Base-by-base conservation (phyloP, 805 yeast genomes). In the Metahyphopichia silvanorum region DNA sequence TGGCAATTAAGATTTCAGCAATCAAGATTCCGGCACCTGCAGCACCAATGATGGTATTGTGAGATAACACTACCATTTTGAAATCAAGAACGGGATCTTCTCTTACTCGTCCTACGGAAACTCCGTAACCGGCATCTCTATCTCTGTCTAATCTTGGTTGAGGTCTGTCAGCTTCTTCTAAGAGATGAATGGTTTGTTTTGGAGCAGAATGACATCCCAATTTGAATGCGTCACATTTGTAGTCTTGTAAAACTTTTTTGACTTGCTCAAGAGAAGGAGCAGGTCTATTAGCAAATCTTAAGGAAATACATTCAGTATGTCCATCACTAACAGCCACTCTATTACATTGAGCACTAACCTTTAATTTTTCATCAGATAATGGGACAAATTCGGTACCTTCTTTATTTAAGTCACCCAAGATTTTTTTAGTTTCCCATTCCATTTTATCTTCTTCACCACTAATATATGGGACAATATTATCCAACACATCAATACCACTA, bases 321-420 rank as follows among this genome's bases (percentile, higher is more conserved):
- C 98, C 98, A 58, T 93, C 98, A 39, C 88, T 82, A 40, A 93
- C 98, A 9, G 98, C 88, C 25, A 93, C 95, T 59, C 98, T 79
- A 64, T 87, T 93, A 65, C 98, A 88, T 57, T 93, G 96, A 21
- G 98, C 98, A 40, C 94, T 82, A 25, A 93, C 95, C 52, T 73
- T 81, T 57, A 91, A 66, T 49, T 86, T 87, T 20, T 79, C 79
- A 31, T 78, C 80, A 4, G 78, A 59, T 37, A 85, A 65, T 22
- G 78, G 63, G 11, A 70, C 69, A 44, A 86, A 76, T 15, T 76
- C 77, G 28, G 63, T 59, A 27, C 78, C 79, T 22, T 63, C 72
- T 1, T 51, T 51, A 33, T 77, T 71, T 22, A 80, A 49, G 33
- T 68, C 55, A 43, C 96, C 97, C 51, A 93, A 73, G 44, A 93